Conservation (phyloP, 2,329 filamentous ascomycete genomes). For the Trichophyton simii region DNA sequence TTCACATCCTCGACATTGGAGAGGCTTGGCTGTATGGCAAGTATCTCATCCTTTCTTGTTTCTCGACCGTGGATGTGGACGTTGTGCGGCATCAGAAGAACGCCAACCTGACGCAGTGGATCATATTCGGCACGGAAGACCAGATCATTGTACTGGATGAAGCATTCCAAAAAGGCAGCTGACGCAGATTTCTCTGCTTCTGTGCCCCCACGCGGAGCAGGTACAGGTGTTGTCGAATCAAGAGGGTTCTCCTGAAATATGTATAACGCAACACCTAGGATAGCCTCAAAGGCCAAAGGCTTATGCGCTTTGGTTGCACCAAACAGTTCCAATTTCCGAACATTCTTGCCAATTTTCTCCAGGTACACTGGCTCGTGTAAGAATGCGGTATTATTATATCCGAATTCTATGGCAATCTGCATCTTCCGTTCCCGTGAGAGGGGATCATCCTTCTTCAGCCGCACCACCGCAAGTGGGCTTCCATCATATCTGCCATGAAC, state of each 20-base stretch:
- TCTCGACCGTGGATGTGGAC: slow-evolving; percentile 45
- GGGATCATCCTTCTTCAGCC: slow-evolving; percentile 31
- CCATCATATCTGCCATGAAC: slow-evolving; percentile 25
- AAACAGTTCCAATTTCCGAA: slow-evolving; percentile 48
- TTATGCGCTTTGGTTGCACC: slow-evolving; percentile 39
- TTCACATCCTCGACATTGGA: slow-evolving; percentile 17
- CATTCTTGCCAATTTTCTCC: slow-evolving; percentile 16
- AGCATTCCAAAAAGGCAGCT: slow-evolving; percentile 11
- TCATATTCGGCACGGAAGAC: slow-evolving; percentile 32
- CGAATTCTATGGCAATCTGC: slow-evolving; percentile 49
- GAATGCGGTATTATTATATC: slow-evolving; percentile 53
- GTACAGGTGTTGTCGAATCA: neutral
- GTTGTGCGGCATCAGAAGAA: slow-evolving; percentile 54
- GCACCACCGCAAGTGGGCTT: slow-evolving; percentile 50
- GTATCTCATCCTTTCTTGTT: slow-evolving; percentile 20
- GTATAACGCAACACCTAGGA: slow-evolving; percentile 45
- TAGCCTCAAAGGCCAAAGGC: slow-evolving; percentile 52
- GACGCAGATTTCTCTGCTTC: neutral
- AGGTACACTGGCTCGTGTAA: slow-evolving; percentile 36
- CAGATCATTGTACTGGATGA: slow-evolving; percentile 18
- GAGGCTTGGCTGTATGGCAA: slow-evolving; percentile 18
- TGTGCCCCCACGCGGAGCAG: neutral
- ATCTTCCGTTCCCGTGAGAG: slow-evolving; percentile 45
- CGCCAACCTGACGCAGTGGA: slow-evolving; percentile 35
- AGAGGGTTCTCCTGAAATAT: slow-evolving; percentile 24